Evolutionary conservation across 371 early-diverging fungal genomes (phyloP), one percentile per base, ranked within the genome.

Genomic region (Nosema granulosis): DNA sequence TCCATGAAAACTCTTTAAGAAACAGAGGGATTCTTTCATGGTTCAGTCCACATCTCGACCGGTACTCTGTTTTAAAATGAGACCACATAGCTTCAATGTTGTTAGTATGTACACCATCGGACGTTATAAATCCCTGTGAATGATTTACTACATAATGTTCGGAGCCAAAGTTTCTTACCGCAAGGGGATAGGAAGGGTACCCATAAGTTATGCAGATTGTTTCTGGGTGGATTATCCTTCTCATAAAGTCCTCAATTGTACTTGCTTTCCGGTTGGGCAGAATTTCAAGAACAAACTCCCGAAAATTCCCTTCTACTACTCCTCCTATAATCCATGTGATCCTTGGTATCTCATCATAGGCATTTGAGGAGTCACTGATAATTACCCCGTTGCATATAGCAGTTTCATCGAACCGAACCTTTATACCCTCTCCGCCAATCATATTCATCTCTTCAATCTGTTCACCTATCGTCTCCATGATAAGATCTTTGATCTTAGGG

Each of bases 381-480:
- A 56, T 11, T 26, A 11, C 11, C 57, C 57, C 57, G 26, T 56
- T 56, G 26, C 57, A 56, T 18, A 56, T 56, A 56, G 57, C 57
- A 4, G 57, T 56, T 56, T 56, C 57, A 26, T 56, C 57, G 20
- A 56, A 56, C 24, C 26, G 57, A 9, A 56, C 57, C 24, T n/a
- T 22, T 9, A 56, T 22, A 22, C 57, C 57, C 26, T 56, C 57
- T 13, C 57, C 57, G 20, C 57, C 57, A 11, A 56, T 56, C 20
- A 20, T 9, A 13, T 11, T n/a, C n/a, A n/a, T n/a, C n/a, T n/a
- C n/a, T n/a, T n/a, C n/a, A n/a, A n/a, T n/a, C n/a, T n/a, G n/a
- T n/a, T n/a, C n/a, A n/a, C n/a, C n/a, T n/a, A n/a, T n/a, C n/a
- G n/a, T n/a, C n/a, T n/a, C n/a, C n/a, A n/a, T n/a, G n/a, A n/a